Base-by-base conservation (phyloP, 2,329 filamentous ascomycete species). In the Fusarium annulatum region DNA sequence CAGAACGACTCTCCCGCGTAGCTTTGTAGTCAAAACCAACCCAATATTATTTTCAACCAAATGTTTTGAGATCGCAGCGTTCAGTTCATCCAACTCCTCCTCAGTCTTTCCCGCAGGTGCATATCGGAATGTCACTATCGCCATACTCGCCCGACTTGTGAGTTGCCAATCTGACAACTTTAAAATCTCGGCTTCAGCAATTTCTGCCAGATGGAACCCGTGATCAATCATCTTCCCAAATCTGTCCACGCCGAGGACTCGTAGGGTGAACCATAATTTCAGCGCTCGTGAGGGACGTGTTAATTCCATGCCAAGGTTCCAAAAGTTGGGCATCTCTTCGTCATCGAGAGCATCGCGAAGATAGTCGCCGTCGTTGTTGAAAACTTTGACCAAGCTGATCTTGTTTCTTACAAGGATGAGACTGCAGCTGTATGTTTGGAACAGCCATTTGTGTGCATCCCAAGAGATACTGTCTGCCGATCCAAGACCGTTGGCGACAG, bases 381-480 rank as follows among this genome's bases (percentile, higher is more conserved):
- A 69, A 12, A 69, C 64, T 2, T 41, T 69, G 8, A 15, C 15
- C 15, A 69, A 21, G 16, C 51, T 30, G 3, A 69, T 18, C 38
- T 28, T 69, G 26, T 64, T 36, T 3, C 48, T 55, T 1, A 69
- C 56, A 2, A 69, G 38, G 3, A 69, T 69, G 3, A 69, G 33
- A 4, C 66, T 69, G 15, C 66, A 69, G 9, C 66, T 56, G 23
- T 69, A 69, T 45, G 64, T 67, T 3, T 67, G 64, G 12, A 67
- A 67, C 3, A 67, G 9, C 64, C 62, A 67, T 19, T 67, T 67
- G 5, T 67, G 64, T 2, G 64, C 66, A 7, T 69, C 66, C 66
- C 66, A 69, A 7, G 66, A 69, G 26, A 69, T 64, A 21, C 66
- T 69, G 7, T 69, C 66, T n/a, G 64, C 57, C 11, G 64, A 36